phyloP scores from a whole-genome alignment of 2,329 filamentous ascomycete species.

The Sporothrix inflata region DNA sequence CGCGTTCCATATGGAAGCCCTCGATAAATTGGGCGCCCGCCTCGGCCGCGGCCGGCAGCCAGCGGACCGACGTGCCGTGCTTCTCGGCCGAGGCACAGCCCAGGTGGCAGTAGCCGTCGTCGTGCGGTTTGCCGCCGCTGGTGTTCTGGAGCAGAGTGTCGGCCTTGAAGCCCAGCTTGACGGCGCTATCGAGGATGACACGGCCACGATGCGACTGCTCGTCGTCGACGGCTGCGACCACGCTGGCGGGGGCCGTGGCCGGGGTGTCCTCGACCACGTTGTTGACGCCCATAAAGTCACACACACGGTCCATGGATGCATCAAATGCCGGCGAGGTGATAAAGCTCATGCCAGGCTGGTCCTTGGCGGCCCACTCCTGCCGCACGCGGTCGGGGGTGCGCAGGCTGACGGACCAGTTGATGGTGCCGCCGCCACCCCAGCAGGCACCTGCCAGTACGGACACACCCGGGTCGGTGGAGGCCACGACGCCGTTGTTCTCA shows the following conservation, averaged over 20 bases:
- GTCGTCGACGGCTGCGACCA: constrained; percentile 10
- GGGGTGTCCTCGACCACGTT: constrained; percentile 60
- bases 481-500: constrained; percentile 64
- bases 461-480: constrained; percentile 61
- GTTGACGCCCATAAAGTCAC: constrained; percentile 75
- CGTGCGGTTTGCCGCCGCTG: constrained; percentile 67
- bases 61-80: constrained; percentile 75
- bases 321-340: constrained; percentile 77
- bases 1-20: constrained; percentile 71
- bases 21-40: constrained; percentile 83
- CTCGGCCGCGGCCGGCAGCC: constrained; percentile 75
- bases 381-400: constrained; percentile 75
- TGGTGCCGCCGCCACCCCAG: constrained; percentile 84
- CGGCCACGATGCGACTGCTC: constrained; percentile 74
- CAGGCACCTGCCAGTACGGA: constrained; percentile 68
- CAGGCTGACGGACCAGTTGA: constrained; percentile 78
- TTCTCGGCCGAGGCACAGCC: constrained; percentile 72
- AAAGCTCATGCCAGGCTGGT: constrained; percentile 66
- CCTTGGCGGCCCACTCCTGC: constrained; percentile 73
- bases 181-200: constrained; percentile 73
- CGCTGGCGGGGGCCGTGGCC: neutral
- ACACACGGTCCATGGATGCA: constrained; percentile 77
- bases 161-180: constrained; percentile 72
- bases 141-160: constrained; percentile 79
- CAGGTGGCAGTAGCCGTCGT: constrained; percentile 68